phyloP scores from a whole-genome alignment of 202 grass and related monocot genomes.

The Sporobolus alterniflorus region DNA sequence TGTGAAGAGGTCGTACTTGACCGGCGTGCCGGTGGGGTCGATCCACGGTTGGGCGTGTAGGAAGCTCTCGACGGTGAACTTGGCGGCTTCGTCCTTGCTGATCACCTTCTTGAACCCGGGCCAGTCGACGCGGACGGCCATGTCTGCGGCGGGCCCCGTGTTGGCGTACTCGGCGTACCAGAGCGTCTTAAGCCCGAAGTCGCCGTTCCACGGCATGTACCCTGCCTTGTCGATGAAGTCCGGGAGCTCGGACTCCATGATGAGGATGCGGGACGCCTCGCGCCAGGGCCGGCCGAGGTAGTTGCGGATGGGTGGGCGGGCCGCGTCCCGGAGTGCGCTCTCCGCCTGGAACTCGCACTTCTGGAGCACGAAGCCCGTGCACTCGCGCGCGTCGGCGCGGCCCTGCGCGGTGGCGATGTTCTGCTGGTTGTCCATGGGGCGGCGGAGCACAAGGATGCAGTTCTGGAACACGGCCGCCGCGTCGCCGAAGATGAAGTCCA shows the following conservation, averaged over 20 bases:
- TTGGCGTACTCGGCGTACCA: slow-evolving; percentile 86
- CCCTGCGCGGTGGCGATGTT: slow-evolving; percentile 85
- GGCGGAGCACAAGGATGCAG: slow-evolving; percentile 71
- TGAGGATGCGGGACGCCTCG: slow-evolving; percentile 68
- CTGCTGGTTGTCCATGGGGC: slow-evolving; percentile 71
- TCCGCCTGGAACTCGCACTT: slow-evolving; percentile 75
- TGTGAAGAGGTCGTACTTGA: slow-evolving; percentile 68
- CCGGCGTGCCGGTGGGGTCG: slow-evolving; percentile 60
- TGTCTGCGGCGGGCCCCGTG: slow-evolving; percentile 62
- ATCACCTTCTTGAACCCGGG: slow-evolving; percentile 66
- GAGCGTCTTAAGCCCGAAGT: slow-evolving; percentile 78
- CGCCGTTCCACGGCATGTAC: slow-evolving; percentile 86
- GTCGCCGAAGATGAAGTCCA: slow-evolving; percentile 95
- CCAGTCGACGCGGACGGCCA: slow-evolving; percentile 59
- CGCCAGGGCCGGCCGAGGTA: slow-evolving; percentile 88
- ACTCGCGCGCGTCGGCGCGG: slow-evolving; percentile 59
- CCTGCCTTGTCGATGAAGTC: slow-evolving; percentile 73
- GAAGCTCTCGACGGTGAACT: slow-evolving; percentile 73
- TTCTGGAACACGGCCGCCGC: slow-evolving; percentile 93
- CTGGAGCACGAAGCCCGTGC: slow-evolving; percentile 93
- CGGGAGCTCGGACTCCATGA: slow-evolving; percentile 85
- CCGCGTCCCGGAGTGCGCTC: slow-evolving; percentile 37
- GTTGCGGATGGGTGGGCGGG: slow-evolving; percentile 33
- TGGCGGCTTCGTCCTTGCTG: slow-evolving; percentile 42
- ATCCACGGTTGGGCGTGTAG: slow-evolving; percentile 75